These are phyloP conservation scores for Ogataea pini DNA, from an alignment of 805 yeast genomes.

Conservation along the genomic window DNA sequence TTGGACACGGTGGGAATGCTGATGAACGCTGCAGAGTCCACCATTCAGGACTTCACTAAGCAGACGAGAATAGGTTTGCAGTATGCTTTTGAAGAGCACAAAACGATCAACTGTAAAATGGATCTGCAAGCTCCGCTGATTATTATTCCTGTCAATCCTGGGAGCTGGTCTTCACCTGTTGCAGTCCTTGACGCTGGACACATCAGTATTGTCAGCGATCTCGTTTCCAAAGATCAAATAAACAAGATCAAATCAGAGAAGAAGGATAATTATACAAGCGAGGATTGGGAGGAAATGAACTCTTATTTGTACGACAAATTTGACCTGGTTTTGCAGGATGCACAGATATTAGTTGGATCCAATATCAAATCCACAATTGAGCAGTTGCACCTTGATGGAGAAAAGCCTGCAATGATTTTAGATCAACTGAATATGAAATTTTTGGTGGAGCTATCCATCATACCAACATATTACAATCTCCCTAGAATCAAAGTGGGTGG, in stretches of 20 bases:
- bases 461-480: constrained; percentile 75
- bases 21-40: constrained; percentile 92
- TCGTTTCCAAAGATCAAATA: constrained; percentile 68
- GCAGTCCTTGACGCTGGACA: constrained; percentile 96
- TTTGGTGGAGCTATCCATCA: constrained; percentile 76
- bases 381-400: constrained; percentile 55
- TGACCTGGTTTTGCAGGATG: constrained; percentile 72
- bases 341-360: constrained; percentile 87
- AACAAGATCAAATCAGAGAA: constrained; percentile 67
- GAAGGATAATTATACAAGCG: constrained; percentile 50
- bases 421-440: constrained; percentile 77
- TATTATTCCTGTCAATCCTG: constrained; percentile 80
- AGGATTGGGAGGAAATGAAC: constrained; percentile 76
- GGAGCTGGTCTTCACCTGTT: constrained; percentile 81
- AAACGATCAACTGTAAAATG: constrained; percentile 78
- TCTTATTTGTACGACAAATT: constrained; percentile 89
- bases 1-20: constrained; percentile 87
- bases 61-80: constrained; percentile 92
- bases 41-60: constrained; percentile 84
- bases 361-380: constrained; percentile 74
- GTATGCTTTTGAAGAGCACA: constrained; percentile 92
- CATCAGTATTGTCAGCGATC: constrained; percentile 76
- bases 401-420: constrained; percentile 60
- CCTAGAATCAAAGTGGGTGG: constrained; percentile 77
- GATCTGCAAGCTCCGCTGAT: constrained; percentile 94